Conservation (phyloP, 2,329 filamentous ascomycete genomes). For the Colletotrichum truncatum region DNA sequence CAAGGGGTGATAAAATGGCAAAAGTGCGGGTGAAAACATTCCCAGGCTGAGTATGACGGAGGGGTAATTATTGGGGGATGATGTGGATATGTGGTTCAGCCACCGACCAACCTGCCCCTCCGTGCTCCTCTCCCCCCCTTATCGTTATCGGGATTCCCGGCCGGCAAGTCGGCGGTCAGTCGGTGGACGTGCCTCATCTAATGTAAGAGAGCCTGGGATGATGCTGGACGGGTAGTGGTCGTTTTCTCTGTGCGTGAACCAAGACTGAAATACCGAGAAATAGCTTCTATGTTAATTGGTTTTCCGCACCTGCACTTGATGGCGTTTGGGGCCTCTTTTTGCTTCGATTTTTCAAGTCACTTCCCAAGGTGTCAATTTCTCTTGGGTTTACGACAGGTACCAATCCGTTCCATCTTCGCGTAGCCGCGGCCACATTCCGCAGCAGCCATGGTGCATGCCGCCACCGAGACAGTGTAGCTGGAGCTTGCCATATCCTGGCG, state of each 20-base stretch:
- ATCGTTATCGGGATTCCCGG: slow-evolving; percentile 7
- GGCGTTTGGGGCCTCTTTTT: neutral
- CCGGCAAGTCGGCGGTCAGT: slow-evolving; percentile 13
- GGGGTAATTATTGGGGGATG: neutral
- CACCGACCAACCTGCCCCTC: neutral
- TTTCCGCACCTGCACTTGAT: neutral
- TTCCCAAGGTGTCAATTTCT: neutral
- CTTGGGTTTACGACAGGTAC: neutral
- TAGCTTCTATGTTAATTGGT: neutral
- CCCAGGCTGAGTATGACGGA: neutral
- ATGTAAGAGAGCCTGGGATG: neutral
- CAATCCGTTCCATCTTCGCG: neutral
- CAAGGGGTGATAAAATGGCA: neutral
- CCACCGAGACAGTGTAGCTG: neutral
- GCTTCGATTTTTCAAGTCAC: neutral
- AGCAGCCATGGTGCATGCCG: neutral
- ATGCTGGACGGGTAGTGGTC: neutral
- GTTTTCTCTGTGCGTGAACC: neutral
- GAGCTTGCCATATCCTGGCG: neutral
- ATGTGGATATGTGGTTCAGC: neutral
- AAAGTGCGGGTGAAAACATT: neutral
- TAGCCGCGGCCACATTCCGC: neutral
- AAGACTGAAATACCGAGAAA: neutral
- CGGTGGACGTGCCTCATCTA: neutral
- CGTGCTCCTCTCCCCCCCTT: slow-evolving; percentile 1